phyloP scores from a whole-genome alignment of 495 filamentous ascomycete species.

The Penicillium simplicissimum region DNA sequence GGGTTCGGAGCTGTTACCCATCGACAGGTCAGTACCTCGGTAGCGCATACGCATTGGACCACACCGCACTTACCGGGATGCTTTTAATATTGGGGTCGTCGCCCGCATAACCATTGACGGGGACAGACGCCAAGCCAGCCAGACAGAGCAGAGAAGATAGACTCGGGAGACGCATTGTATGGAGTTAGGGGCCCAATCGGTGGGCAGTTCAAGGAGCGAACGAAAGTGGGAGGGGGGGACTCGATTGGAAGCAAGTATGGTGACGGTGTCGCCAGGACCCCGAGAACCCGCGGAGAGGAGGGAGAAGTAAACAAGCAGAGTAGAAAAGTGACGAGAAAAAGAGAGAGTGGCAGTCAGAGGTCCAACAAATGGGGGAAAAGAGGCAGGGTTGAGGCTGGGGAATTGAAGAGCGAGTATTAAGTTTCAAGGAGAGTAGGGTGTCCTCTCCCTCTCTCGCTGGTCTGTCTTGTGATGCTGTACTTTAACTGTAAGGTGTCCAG shows the following conservation, averaged over 20 bases:
- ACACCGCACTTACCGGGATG: constrained; percentile 50
- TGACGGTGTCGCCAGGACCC: constrained; percentile 36
- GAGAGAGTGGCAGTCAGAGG: neutral
- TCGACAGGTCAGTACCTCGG: constrained; percentile 24
- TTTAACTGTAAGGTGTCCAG: constrained; percentile 14
- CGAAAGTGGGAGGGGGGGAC: constrained; percentile 21
- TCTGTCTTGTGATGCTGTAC: neutral
- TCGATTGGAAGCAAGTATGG: neutral
- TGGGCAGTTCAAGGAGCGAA: constrained; percentile 30
- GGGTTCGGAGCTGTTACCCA: constrained; percentile 66
- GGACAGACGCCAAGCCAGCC: constrained; percentile 36
- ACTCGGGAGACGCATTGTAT: constrained; percentile 40
- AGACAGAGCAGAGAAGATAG: constrained; percentile 44
- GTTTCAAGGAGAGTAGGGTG: neutral
- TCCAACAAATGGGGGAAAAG: neutral
- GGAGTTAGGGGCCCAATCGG: constrained; percentile 27
- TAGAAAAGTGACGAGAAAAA: neutral
- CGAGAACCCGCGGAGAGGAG: constrained; percentile 19
- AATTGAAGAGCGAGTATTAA: constrained; percentile 18
- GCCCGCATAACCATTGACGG: constrained; percentile 38
- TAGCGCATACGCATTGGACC: constrained; percentile 9
- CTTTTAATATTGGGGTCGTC: constrained; percentile 51
- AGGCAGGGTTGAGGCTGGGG: neutral
- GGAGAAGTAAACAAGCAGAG: constrained; percentile 18
- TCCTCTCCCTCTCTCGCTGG: neutral